Evolutionary conservation across 257 asterid species (phyloP).

Genomic region (Solanum neorickii): DNA sequence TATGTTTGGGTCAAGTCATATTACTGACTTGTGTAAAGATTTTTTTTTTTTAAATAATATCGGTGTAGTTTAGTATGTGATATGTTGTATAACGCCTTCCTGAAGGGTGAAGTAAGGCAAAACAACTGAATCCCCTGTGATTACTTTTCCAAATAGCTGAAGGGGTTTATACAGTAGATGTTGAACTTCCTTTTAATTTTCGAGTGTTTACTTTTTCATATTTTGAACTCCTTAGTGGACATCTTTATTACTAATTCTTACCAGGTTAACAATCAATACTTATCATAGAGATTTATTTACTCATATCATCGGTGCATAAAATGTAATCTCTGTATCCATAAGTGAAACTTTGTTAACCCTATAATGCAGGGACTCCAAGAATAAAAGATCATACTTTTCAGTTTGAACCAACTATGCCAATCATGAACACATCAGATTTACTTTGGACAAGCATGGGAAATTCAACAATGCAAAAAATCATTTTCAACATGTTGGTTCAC

Average conservation of each 20-base stretch:
- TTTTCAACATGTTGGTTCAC: conserved; percentile 11
- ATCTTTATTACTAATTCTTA: not conserved
- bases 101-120: not conserved
- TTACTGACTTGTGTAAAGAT: not conserved
- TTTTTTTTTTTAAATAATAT: not conserved
- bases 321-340: not conserved
- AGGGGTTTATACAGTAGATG: too few relatives aligned
- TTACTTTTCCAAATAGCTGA: not conserved
- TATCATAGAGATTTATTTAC: not conserved
- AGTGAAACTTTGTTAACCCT: not conserved
- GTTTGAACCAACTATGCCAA: conserved; percentile 25
- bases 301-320: not conserved
- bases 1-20: not conserved
- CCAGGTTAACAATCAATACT: not conserved
- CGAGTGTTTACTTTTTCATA: too few relatives aligned
- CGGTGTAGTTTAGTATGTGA: not conserved
- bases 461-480: conserved; percentile 12
- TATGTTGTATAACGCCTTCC: not conserved
- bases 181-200: too few relatives aligned
- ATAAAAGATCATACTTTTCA: conserved; percentile 12
- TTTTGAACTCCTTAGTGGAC: too few relatives aligned
- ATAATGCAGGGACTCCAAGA: conserved; percentile 19
- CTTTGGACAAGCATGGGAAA: conserved; percentile 18
- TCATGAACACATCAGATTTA: conserved; percentile 19
- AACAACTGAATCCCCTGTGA: not conserved